These are phyloP conservation scores for Ajuga chamaepitys DNA, from an alignment of 257 asterid genomes.

Conservation along the genomic window DNA sequence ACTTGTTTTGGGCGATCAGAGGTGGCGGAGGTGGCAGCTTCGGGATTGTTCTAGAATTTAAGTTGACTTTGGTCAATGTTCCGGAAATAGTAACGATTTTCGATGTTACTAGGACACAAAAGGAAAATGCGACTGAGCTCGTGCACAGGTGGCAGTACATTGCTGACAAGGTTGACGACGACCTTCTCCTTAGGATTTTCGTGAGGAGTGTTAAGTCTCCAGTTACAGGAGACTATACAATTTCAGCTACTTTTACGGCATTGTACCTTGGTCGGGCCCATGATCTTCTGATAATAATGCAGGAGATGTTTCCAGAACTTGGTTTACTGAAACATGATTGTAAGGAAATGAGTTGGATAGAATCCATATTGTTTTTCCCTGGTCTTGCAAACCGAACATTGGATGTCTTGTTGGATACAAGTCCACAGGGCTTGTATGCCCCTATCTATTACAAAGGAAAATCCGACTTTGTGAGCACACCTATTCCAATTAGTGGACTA, in stretches of 20 bases:
- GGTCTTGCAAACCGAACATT: background rate
- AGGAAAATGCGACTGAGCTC: slow-evolving; percentile 32
- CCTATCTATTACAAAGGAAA: slow-evolving; percentile 2
- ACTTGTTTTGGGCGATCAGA: slow-evolving; percentile 44
- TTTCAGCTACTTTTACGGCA: background rate
- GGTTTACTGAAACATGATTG: background rate
- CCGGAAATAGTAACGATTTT: slow-evolving; percentile 34
- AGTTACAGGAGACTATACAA: background rate
- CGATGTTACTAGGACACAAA: slow-evolving; percentile 24
- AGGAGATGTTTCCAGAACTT: background rate
- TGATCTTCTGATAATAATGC: background rate
- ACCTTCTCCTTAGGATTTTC: background rate
- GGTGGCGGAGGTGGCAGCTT: slow-evolving; percentile 48
- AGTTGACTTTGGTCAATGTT: slow-evolving; percentile 17
- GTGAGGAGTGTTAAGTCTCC: background rate
- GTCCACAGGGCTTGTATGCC: background rate
- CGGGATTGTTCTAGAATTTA: slow-evolving; percentile 33
- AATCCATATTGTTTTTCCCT: background rate
- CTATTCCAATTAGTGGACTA: background rate
- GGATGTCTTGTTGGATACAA: background rate
- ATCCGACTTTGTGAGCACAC: slow-evolving; percentile 10
- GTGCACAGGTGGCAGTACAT: slow-evolving; percentile 20
- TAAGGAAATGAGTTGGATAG: slow-evolving; percentile 11
- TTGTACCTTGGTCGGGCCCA: background rate
- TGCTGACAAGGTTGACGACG: background rate